Evolutionary conservation across 257 asterid genomes (phyloP), one percentile per base, ranked within the genome.

Genomic region (Cynanchum wilfordii): DNA sequence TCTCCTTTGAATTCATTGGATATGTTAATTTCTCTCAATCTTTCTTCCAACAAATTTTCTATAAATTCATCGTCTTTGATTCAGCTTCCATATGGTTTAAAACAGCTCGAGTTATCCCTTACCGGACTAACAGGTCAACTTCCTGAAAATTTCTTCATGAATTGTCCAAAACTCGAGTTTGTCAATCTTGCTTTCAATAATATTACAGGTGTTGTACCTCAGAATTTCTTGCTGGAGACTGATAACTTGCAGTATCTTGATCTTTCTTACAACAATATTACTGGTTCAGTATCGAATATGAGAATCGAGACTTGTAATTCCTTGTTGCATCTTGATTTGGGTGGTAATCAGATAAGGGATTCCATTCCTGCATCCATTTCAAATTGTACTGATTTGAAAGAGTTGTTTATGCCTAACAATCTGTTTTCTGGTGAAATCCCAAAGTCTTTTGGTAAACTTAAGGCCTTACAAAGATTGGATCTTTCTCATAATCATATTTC

Each of bases 161-260:
- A 85, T 33, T 86, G 88, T 70, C 93, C 96, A 0, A 91, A 87
- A 72, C 89, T 94, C 29, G 91, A 82, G 10, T 84, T 79, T 75
- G 87, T 88, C n/a, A 88, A 83, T 66, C 88, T 94, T 22, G 95
- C 87, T 51, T 94, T 94, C 90, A 94, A 86, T 65, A 91, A 89
- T 51, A 71, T 94, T 13, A 87, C 95, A 0, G 96, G 97, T 29
- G 50, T 71, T 51, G 52, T 94, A 10, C 96, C 96, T 2, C 78
- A 83, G 25, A 84, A 81, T 33, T 82, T 89, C 16, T 74, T 94
- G 73, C 51, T 86, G 24, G 74, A 51, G 52, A 76, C 86, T 7
- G 93, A 86, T 56, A 89, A 84, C 64, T 69, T 94, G 70, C 84
- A 82, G 76, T 86, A 77, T 45, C 88, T 94, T 22, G 97, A 91